Percentiles rank a stretch among this genome's conserved stretches.
Evolutionary conservation across 1,284 basidiomycete genomes (phyloP).

Genomic region (Wolfiporia cocos): DNA sequence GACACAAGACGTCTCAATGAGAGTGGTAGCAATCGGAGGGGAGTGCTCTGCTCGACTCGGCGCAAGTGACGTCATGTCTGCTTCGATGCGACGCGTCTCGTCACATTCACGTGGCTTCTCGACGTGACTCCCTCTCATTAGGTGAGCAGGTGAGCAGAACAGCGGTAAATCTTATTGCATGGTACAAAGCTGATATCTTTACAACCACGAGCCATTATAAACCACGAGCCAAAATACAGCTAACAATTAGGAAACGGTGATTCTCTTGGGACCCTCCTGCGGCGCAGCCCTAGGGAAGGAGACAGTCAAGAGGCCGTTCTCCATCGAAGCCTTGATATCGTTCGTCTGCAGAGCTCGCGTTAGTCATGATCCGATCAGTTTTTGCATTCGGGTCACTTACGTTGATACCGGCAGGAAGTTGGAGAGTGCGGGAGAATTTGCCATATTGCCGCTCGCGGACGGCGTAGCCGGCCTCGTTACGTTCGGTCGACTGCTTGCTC

Average conservation of each 20-base stretch:
- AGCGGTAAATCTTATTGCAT: too few species aligned
- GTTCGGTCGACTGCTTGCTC: slow-evolving; percentile 19
- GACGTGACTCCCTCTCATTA: too few species aligned
- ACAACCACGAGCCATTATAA: too few species aligned
- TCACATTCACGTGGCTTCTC: not conserved
- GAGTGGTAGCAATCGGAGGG: not conserved
- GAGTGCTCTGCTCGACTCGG: not conserved
- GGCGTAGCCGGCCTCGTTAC: slow-evolving; percentile 32
- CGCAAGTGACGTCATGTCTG: not conserved
- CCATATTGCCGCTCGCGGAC: slow-evolving; percentile 38
- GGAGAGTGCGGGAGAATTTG: slow-evolving; percentile 34
- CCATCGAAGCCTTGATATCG: slow-evolving; percentile 34
- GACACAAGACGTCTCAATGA: not conserved
- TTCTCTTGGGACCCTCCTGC: slow-evolving; percentile 16
- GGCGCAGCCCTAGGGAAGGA: slow-evolving; percentile 31
- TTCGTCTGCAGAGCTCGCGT: slow-evolving; percentile 19
- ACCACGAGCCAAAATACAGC: too few species aligned
- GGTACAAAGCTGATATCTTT: too few species aligned
- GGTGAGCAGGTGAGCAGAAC: too few species aligned
- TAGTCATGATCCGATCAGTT: too few species aligned
- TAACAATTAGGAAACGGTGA: slow-evolving; percentile 7
- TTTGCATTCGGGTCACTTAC: slow-evolving; percentile 22
- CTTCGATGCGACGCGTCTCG: not conserved
- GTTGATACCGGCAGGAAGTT: slow-evolving; percentile 37
- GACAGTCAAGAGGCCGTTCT: slow-evolving; percentile 32